These are phyloP conservation scores for Marasmius fiardii DNA, from an alignment of 1,284 basidiomycete genomes.

Conservation along the genomic window DNA sequence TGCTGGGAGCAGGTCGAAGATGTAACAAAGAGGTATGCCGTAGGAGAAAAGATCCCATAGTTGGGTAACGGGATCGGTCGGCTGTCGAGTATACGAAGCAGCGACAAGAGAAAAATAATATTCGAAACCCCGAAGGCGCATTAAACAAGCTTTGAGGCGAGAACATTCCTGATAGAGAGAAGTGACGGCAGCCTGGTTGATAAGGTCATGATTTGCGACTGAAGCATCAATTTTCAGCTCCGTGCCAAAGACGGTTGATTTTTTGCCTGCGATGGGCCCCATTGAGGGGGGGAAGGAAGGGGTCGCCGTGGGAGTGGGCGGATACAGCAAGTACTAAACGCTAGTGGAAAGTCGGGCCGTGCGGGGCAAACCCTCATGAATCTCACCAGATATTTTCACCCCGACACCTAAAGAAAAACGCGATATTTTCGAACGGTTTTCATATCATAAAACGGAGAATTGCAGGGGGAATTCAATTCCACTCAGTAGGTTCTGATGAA, in stretches of 20 bases:
- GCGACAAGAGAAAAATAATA: constrained; percentile 65
- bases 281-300: constrained; percentile 36
- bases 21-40: constrained; percentile 91
- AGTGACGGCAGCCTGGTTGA: constrained; percentile 81
- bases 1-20: constrained; percentile 87
- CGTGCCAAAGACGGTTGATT: constrained; percentile 66
- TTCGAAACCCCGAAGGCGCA: constrained; percentile 70
- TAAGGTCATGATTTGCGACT: constrained; percentile 74
- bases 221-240: constrained; percentile 71
- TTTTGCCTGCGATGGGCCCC: constrained; percentile 75
- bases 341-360: no score
- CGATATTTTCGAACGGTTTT: no score
- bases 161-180: constrained; percentile 89
- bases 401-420: no score
- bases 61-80: constrained; percentile 86
- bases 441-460: no score
- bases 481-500: no score
- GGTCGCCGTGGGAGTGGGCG: no score
- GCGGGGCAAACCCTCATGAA: no score
- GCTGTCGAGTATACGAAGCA: constrained; percentile 59
- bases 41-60: constrained; percentile 93
- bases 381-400: no score
- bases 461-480: no score
- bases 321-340: no score
- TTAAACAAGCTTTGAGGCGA: constrained; percentile 65